phyloP scores from a whole-genome alignment of 1,284 basidiomycete species.

The Rhizopogon parksii region DNA sequence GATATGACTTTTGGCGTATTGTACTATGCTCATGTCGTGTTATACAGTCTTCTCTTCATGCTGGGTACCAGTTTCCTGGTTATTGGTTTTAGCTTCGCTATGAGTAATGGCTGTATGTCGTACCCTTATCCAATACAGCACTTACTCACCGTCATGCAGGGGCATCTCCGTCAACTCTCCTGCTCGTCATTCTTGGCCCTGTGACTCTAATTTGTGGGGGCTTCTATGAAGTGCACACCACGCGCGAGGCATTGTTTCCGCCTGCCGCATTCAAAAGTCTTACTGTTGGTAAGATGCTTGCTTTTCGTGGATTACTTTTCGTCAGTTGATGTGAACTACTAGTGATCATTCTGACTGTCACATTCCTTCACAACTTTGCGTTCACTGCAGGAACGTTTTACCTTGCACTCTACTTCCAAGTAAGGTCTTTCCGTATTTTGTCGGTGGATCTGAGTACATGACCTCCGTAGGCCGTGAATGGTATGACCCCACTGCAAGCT shows the following conservation, averaged over 20 bases:
- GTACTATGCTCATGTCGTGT: slow-evolving; percentile 16
- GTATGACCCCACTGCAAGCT: slow-evolving; percentile 57
- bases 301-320: slow-evolving; percentile 6
- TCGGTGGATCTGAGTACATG: slow-evolving; percentile 8
- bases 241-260: slow-evolving; percentile 67
- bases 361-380: slow-evolving; percentile 72
- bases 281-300: slow-evolving; percentile 42
- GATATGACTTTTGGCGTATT: slow-evolving; percentile 25
- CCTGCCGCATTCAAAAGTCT: slow-evolving; percentile 49
- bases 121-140: slow-evolving; percentile 13
- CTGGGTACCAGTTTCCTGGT: slow-evolving; percentile 64
- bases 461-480: slow-evolving; percentile 51
- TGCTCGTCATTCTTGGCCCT: slow-evolving; percentile 51
- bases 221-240: slow-evolving; percentile 58
- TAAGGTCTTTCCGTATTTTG: slow-evolving; percentile 23
- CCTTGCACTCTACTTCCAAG: slow-evolving; percentile 74
- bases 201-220: slow-evolving; percentile 49
- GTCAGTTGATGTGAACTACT: slow-evolving; percentile 17
- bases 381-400: slow-evolving; percentile 81
- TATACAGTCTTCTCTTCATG: slow-evolving; percentile 61
- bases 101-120: slow-evolving; percentile 56
- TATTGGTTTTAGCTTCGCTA: slow-evolving; percentile 71
- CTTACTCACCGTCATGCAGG: slow-evolving; percentile 36
- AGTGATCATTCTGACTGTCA: slow-evolving; percentile 62
- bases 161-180: slow-evolving; percentile 51